A percentile compares a stretch with the other conserved stretches of the same genome.
Evolutionary conservation across 2,329 filamentous ascomycete genomes (phyloP).

Genomic region (Sporothrix dimorphospora): DNA sequence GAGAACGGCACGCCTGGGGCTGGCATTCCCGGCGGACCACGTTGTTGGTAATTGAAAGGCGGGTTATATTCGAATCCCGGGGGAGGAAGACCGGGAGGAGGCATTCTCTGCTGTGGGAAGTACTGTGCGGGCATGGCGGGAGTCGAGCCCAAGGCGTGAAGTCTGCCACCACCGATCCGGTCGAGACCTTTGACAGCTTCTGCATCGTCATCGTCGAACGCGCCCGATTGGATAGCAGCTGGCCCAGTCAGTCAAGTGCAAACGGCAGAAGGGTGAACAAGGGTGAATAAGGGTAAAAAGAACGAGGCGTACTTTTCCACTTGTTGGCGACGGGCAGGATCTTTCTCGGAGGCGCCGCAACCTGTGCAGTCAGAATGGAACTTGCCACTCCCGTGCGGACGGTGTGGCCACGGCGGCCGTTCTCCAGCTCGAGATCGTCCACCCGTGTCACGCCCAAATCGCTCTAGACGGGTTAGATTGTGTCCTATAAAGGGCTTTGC

Average conservation of each 20-base stretch:
- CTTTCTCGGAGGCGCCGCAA: background rate
- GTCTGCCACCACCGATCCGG: slow-evolving; percentile 31
- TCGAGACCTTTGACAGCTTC: slow-evolving; percentile 33
- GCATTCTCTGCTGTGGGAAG: background rate
- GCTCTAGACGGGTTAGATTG: slow-evolving; percentile 21
- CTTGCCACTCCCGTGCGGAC: background rate
- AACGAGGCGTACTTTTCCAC: slow-evolving; percentile 25
- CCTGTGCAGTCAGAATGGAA: background rate
- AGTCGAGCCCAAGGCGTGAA: slow-evolving; percentile 29
- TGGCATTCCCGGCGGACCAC: background rate
- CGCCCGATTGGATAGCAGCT: slow-evolving; percentile 31
- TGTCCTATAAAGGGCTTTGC: too few relatives aligned
- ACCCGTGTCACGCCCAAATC: slow-evolving; percentile 32
- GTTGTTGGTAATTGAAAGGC: background rate
- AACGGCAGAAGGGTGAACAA: background rate
- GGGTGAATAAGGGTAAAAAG: too few relatives aligned
- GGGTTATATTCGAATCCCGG: background rate
- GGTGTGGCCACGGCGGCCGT: slow-evolving; percentile 24
- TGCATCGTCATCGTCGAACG: slow-evolving; percentile 35
- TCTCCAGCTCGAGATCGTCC: slow-evolving; percentile 32
- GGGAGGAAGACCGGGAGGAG: slow-evolving; percentile 11
- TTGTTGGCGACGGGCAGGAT: slow-evolving; percentile 17
- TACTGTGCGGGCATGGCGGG: background rate
- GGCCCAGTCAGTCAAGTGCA: background rate
- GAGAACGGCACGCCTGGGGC: background rate